phyloP scores from a whole-genome alignment of 371 early-diverging fungal species.

The Basidiobolus meristosporus region DNA sequence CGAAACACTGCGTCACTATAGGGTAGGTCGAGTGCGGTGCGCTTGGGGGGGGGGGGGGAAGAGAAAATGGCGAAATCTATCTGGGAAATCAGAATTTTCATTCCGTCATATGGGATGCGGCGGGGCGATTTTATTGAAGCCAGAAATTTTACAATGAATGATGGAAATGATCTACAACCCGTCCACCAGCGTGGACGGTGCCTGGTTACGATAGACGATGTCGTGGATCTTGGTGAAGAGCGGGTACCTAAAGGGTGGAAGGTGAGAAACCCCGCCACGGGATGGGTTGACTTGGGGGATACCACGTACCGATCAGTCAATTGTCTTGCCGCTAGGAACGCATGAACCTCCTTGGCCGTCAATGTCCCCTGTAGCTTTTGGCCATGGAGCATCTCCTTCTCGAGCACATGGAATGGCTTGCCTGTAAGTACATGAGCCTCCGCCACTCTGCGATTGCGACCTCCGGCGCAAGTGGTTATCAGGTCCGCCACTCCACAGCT shows the following conservation, averaged over 20 bases:
- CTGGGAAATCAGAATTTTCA: too few relatives aligned
- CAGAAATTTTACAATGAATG: too few relatives aligned
- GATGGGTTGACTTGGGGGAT: conserved; percentile 20
- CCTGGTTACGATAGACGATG: too few relatives aligned
- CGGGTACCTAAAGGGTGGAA: conserved; percentile 1
- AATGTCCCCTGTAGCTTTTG: conserved; percentile 96
- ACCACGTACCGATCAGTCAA: conserved; percentile 27
- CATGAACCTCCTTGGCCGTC: conserved; percentile 76
- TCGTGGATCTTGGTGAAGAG: conserved; percentile 2
- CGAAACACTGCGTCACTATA: too few relatives aligned
- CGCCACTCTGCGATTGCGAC: conserved; percentile 88
- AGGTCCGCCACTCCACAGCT: conserved; percentile 86
- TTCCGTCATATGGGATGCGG: too few relatives aligned
- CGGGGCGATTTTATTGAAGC: too few relatives aligned
- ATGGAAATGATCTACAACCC: too few relatives aligned
- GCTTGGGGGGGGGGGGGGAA: too few relatives aligned
- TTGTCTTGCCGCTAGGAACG: conserved; percentile 44
- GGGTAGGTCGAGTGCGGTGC: too few relatives aligned
- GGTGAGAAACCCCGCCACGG: background rate
- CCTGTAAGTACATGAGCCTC: conserved; percentile 79
- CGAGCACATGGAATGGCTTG: conserved; percentile 79
- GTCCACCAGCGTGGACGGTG: too few relatives aligned
- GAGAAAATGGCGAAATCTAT: too few relatives aligned
- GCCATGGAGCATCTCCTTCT: conserved; percentile 81
- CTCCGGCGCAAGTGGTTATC: conserved; percentile 92